Base-by-base conservation (phyloP, 768 basidiomycete species). In the Naganishia vishniacii region DNA sequence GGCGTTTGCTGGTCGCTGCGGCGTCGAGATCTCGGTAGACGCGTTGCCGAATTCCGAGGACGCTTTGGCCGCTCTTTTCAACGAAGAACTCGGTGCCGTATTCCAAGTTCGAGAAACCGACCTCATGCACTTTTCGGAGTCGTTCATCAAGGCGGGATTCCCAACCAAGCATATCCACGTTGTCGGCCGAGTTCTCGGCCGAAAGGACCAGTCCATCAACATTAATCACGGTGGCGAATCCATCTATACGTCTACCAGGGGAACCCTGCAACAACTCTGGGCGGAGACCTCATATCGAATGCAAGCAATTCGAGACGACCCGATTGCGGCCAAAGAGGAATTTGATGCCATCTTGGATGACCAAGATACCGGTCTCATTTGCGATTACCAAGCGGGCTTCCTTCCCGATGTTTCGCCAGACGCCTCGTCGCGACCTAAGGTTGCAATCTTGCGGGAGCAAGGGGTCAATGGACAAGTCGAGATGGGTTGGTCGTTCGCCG, bases 381-480 rank as follows among this genome's bases (percentile, higher is more conserved):
- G 87, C 79, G 82, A 88, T 66, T 83, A 93, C 70, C 83, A 70
- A 29, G 70, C 71, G 49, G 65, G 74, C 28, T 74, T 75, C 73
- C 64, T 79, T 40, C 65, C 76, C 65, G 69, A 68, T 46, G 64
- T 65, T 23, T 62, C 68, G 56, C 58, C 72, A 66, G 16, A 68
- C 60, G 20, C 48, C 48, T 26, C 64, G 75, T 13, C 69, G 59
- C 64, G 69, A 58, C 95, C 95, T 8, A 87, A 85, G 74, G 89
- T 99, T 29, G 94, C 93, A 25, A 91, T 99, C 70, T 83, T 99
- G 31, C 87, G 95, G 53, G 95, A 99, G 78, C 95, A 98, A 74
- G 95, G 95, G 66, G 92, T 98, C 65, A 99, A 99, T 75, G 95
- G 95, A 2, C 93, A 98, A 53, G 81, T 89, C 31, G 95, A 99